Conservation (phyloP, 352 stramenopile species). For the Pythium myriotylum region DNA sequence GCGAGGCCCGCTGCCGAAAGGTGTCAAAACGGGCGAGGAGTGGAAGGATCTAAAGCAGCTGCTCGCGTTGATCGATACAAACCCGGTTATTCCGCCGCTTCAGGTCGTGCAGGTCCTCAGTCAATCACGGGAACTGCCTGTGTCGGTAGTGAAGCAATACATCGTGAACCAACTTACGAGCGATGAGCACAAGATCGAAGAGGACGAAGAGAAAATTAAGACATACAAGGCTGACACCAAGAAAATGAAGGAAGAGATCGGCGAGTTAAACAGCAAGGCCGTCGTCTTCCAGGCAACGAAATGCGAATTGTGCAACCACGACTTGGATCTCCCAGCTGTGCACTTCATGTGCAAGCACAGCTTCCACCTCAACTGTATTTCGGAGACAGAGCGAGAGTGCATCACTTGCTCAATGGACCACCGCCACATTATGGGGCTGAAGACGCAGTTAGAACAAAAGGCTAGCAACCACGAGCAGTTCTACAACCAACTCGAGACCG, state of each 20-base stretch:
- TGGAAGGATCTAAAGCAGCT: slow-evolving; percentile 84
- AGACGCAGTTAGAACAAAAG: slow-evolving; percentile 88
- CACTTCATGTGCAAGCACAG: slow-evolving; percentile 93
- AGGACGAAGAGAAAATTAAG: slow-evolving; percentile 87
- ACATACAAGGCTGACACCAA: slow-evolving; percentile 86
- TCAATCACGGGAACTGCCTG: slow-evolving; percentile 77
- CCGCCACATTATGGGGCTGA: slow-evolving; percentile 81
- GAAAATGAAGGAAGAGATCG: slow-evolving; percentile 91
- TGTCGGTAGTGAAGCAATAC: slow-evolving; percentile 86
- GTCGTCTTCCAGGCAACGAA: slow-evolving; percentile 92
- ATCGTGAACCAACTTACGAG: slow-evolving; percentile 82
- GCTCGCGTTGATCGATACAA: slow-evolving; percentile 76
- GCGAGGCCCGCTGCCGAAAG: slow-evolving; percentile 72
- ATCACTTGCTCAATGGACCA: slow-evolving; percentile 89
- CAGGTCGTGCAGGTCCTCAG: slow-evolving; percentile 87
- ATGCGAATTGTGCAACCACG: slow-evolving; percentile 88
- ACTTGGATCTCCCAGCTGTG: slow-evolving; percentile 89
- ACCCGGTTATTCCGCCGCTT: slow-evolving; percentile 79
- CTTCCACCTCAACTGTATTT: slow-evolving; percentile 91
- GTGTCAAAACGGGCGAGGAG: slow-evolving; percentile 55
- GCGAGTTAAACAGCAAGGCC: slow-evolving; percentile 77
- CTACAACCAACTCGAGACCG: slow-evolving; percentile 91
- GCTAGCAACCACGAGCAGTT: slow-evolving; percentile 92
- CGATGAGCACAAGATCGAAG: slow-evolving; percentile 82
- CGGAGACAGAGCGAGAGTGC: slow-evolving; percentile 87